Percentiles rank a stretch among this genome's conserved stretches.
Conservation (phyloP, 805 yeast genomes). For the Kodamaea kakaduensis region DNA sequence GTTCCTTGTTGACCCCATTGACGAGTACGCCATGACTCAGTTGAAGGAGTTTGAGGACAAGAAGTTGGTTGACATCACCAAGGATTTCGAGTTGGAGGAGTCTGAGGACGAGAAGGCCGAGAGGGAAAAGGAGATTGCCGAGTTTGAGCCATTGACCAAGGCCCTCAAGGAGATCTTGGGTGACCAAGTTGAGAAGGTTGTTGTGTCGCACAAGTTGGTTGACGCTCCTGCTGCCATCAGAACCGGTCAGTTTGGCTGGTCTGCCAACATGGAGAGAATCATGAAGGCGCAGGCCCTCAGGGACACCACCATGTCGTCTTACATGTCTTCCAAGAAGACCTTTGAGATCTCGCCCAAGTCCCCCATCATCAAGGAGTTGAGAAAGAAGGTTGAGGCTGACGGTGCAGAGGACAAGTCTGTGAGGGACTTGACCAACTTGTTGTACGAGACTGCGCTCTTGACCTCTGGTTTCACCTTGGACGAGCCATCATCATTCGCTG, state of each 20-base stretch:
- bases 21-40: slow-evolving; percentile 99
- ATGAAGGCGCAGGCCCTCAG: slow-evolving; percentile 99
- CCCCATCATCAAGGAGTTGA: slow-evolving; percentile 91
- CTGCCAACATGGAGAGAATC: slow-evolving; percentile 99
- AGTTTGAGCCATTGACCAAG: slow-evolving; percentile 89
- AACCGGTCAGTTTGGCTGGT: slow-evolving; percentile 99
- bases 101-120: slow-evolving; percentile 94
- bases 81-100: slow-evolving; percentile 98
- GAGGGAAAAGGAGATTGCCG: slow-evolving; percentile 91
- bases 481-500: slow-evolving; percentile 96
- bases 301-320: slow-evolving; percentile 97
- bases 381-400: slow-evolving; percentile 91
- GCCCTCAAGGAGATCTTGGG: slow-evolving; percentile 96
- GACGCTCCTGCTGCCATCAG: slow-evolving; percentile 99
- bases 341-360: slow-evolving; percentile 98
- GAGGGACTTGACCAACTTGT: slow-evolving; percentile 91
- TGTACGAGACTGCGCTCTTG: slow-evolving; percentile 96
- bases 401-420: slow-evolving; percentile 99
- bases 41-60: slow-evolving; percentile 99
- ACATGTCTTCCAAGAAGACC: slow-evolving; percentile 99
- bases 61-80: slow-evolving; percentile 97
- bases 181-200: slow-evolving; percentile 98
- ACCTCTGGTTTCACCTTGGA: slow-evolving; percentile 99
- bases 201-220: slow-evolving; percentile 93
- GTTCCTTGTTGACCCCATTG: slow-evolving; percentile 98